Percentiles rank a stretch among this genome's conserved stretches.
Evolutionary conservation across 257 asterid genomes (phyloP).

Genomic region (Linaria vulgaris): DNA sequence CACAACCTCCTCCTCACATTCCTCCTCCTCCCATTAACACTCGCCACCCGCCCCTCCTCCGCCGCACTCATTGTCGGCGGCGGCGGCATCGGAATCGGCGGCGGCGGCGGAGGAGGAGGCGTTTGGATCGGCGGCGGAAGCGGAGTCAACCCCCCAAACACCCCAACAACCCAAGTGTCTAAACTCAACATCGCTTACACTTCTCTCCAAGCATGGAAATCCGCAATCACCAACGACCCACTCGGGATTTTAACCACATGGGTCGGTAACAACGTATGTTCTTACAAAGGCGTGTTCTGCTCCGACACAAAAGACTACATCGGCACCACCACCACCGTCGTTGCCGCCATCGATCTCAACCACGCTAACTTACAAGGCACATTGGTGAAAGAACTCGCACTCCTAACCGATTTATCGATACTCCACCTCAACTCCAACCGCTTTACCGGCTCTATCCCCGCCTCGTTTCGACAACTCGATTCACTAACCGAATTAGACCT

Average conservation of each 20-base stretch:
- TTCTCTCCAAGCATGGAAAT: slow-evolving; percentile 91
- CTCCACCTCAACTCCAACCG: slow-evolving; percentile 80
- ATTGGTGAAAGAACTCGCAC: slow-evolving; percentile 53
- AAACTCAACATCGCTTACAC: slow-evolving; percentile 41
- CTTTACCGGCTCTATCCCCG: slow-evolving; percentile 61
- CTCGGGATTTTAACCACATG: slow-evolving; percentile 46
- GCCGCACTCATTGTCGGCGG: slow-evolving; percentile 44
- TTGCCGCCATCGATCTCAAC: slow-evolving; percentile 82
- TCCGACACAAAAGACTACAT: slow-evolving; percentile 46
- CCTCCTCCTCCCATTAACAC: slow-evolving; percentile 41
- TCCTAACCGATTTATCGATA: slow-evolving; percentile 50
- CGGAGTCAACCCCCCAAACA: slow-evolving; percentile 25
- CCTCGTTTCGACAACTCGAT: slow-evolving; percentile 35
- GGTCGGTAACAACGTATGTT: slow-evolving; percentile 74
- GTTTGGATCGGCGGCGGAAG: slow-evolving; percentile 41
- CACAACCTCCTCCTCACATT: slow-evolving; percentile 27
- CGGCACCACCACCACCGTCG: slow-evolving; percentile 49
- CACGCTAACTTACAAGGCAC: slow-evolving; percentile 65
- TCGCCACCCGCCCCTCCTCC: slow-evolving; percentile 23
- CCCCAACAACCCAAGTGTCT: slow-evolving; percentile 39
- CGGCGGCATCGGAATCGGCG: slow-evolving; percentile 42
- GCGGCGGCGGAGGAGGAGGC: slow-evolving; percentile 34
- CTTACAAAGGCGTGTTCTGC: slow-evolving; percentile 72
- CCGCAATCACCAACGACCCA: slow-evolving; percentile 73
- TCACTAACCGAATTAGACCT: slow-evolving; percentile 72